A percentile compares a stretch with the other conserved stretches of the same genome.
phyloP scores from a whole-genome alignment of 2,329 filamentous ascomycete genomes.

The Verticillium klebahnii region DNA sequence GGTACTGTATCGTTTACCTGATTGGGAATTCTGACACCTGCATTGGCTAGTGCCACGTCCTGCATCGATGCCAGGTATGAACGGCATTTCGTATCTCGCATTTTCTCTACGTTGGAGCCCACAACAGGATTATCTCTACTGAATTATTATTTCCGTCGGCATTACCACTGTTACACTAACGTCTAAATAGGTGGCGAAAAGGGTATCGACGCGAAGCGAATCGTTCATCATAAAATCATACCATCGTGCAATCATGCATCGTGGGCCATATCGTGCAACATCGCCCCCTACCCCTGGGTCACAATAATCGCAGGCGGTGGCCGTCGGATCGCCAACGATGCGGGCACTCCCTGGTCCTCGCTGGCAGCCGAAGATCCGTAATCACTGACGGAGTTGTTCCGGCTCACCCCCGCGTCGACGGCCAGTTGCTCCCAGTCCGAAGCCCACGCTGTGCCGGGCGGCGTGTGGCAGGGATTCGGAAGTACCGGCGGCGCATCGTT shows the following conservation, averaged over 20 bases:
- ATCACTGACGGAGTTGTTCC: conserved; percentile 10
- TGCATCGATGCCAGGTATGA: no score
- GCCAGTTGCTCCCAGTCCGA: conserved; percentile 13
- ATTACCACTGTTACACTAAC: background rate
- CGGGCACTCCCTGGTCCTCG: background rate
- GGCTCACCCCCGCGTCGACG: conserved; percentile 9
- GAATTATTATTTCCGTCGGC: background rate
- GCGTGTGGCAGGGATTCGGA: conserved; percentile 10
- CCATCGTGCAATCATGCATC: background rate
- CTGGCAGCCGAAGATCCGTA: conserved; percentile 6
- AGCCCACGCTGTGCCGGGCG: conserved; percentile 13
- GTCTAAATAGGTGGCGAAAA: background rate
- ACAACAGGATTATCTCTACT: background rate
- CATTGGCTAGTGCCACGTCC: no score
- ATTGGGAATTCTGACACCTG: no score
- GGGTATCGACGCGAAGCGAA: background rate
- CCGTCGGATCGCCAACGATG: conserved; percentile 3
- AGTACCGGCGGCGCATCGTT: conserved; percentile 3
- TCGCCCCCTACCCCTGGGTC: background rate
- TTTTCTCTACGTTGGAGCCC: background rate
- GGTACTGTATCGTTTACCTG: no score
- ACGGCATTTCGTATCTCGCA: background rate
- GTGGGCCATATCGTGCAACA: no score
- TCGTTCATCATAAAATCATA: background rate
- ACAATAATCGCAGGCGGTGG: conserved; percentile 12